These are phyloP conservation scores for Gymnopilus junonius DNA, from an alignment of 768 basidiomycete species.

Conservation along the genomic window DNA sequence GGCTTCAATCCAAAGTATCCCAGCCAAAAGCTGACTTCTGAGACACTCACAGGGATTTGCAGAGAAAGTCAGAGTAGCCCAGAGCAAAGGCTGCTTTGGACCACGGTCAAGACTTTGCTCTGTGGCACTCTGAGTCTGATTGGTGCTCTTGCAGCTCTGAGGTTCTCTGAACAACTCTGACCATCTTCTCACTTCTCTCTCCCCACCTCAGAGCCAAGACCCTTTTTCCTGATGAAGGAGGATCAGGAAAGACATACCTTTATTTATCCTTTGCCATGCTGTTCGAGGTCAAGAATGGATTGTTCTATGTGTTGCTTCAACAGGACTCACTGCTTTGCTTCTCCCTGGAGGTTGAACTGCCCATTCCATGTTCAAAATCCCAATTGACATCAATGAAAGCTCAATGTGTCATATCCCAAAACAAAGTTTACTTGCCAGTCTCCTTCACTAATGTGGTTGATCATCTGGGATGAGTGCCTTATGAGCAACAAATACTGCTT, in stretches of 20 bases:
- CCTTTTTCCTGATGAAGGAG: constrained; percentile 50
- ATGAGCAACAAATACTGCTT: constrained; percentile 39
- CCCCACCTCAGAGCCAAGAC: too few species aligned
- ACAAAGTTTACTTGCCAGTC: neutral
- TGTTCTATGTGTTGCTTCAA: neutral
- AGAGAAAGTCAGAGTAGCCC: too few species aligned
- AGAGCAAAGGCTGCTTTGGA: too few species aligned
- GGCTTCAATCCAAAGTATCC: too few species aligned
- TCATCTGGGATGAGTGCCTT: constrained; percentile 50
- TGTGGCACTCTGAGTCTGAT: too few species aligned
- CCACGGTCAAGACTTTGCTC: too few species aligned
- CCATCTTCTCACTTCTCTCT: too few species aligned
- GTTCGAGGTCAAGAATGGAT: constrained; percentile 9
- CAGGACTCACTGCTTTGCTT: neutral
- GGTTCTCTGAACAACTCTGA: too few species aligned
- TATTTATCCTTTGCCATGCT: constrained; percentile 35
- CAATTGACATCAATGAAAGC: neutral
- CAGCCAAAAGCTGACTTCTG: too few species aligned
- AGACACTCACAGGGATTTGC: too few species aligned
- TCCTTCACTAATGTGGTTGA: constrained; percentile 13
- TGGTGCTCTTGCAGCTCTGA: too few species aligned
- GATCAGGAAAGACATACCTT: constrained; percentile 51
- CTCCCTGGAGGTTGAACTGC: constrained; percentile 3
- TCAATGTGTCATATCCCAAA: neutral
- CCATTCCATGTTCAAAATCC: constrained; percentile 4